Percentiles rank a stretch among this genome's conserved stretches.
These are phyloP conservation scores for Hyaloperonospora arabidopsidis DNA, from an alignment of 352 stramenopile genomes.

Conservation along the genomic window DNA sequence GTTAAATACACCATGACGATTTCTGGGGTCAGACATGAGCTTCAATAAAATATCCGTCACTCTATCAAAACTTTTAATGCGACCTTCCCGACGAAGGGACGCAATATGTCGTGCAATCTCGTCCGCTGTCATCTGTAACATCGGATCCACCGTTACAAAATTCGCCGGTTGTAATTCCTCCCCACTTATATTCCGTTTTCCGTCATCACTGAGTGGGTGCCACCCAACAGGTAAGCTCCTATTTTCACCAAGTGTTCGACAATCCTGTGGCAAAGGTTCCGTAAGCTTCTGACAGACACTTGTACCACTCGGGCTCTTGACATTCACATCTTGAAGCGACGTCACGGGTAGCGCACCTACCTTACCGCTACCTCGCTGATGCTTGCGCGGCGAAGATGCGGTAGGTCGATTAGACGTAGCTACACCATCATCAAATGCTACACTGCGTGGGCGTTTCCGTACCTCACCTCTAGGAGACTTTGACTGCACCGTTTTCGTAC, in stretches of 20 bases:
- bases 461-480: conserved; percentile 27
- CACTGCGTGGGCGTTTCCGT: conserved; percentile 15
- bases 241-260: conserved; percentile 40
- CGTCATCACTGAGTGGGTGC: conserved; percentile 6
- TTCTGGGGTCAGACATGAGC: conserved; percentile 66
- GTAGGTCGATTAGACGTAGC: conserved; percentile 9
- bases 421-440: conserved; percentile 11
- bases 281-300: conserved; percentile 33
- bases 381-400: conserved; percentile 35
- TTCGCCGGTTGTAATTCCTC: background rate
- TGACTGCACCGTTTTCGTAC: conserved; percentile 15
- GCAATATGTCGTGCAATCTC: conserved; percentile 60
- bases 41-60: conserved; percentile 58
- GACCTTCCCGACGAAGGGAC: conserved; percentile 54
- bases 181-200: conserved; percentile 4
- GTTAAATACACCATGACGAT: conserved; percentile 71
- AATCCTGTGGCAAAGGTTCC: conserved; percentile 29
- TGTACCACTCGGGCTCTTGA: conserved; percentile 19
- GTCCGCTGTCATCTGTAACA: conserved; percentile 48
- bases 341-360: conserved; percentile 22
- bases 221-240: conserved; percentile 47
- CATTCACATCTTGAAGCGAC: conserved; percentile 24
- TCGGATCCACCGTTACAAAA: conserved; percentile 38
- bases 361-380: conserved; percentile 27
- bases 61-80: conserved; percentile 55